Evolutionary conservation across 1,284 basidiomycete species (phyloP).

Genomic region (Apiotrichum porosum): DNA sequence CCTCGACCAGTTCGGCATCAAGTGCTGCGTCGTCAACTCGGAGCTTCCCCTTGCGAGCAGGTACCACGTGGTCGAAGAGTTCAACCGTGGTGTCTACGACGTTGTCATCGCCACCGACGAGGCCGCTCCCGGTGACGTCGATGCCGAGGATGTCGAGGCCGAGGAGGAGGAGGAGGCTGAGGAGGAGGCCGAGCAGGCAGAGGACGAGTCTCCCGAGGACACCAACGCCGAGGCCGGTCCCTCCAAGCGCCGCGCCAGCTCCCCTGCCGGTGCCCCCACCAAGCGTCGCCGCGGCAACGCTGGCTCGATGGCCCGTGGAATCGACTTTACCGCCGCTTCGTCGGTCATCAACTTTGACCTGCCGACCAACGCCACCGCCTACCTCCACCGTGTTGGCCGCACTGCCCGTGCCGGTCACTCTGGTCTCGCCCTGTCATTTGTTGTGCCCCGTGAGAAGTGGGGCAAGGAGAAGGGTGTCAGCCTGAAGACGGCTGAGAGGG

Average conservation of each 20-base stretch:
- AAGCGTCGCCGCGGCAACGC: slow-evolving; percentile 53
- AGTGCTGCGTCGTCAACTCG: slow-evolving; percentile 92
- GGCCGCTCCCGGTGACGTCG: slow-evolving; percentile 55
- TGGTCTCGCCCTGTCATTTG: slow-evolving; percentile 86
- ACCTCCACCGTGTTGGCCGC: slow-evolving; percentile 93
- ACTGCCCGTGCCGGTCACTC: slow-evolving; percentile 92
- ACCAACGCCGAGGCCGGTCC: slow-evolving; percentile 40
- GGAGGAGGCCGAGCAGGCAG: slow-evolving; percentile 46
- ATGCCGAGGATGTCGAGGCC: slow-evolving; percentile 48
- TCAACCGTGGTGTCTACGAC: slow-evolving; percentile 97
- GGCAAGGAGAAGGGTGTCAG: slow-evolving; percentile 61
- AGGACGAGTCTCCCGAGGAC: slow-evolving; percentile 18
- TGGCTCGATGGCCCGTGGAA: slow-evolving; percentile 90
- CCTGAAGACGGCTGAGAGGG: slow-evolving; percentile 61
- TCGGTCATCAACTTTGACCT: slow-evolving; percentile 99
- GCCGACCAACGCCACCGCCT: slow-evolving; percentile 79
- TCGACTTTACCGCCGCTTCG: slow-evolving; percentile 95
- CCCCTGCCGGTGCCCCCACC: slow-evolving; percentile 7
- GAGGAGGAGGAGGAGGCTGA: slow-evolving; percentile 48
- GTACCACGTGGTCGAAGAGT: slow-evolving; percentile 98
- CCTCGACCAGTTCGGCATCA: slow-evolving; percentile 95
- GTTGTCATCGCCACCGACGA: slow-evolving; percentile 99
- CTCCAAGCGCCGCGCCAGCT: slow-evolving; percentile 42
- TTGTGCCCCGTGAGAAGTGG: slow-evolving; percentile 70
- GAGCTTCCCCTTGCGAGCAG: slow-evolving; percentile 92